phyloP scores from a whole-genome alignment of 495 filamentous ascomycete species.

The Trichodelitschia bisporula region DNA sequence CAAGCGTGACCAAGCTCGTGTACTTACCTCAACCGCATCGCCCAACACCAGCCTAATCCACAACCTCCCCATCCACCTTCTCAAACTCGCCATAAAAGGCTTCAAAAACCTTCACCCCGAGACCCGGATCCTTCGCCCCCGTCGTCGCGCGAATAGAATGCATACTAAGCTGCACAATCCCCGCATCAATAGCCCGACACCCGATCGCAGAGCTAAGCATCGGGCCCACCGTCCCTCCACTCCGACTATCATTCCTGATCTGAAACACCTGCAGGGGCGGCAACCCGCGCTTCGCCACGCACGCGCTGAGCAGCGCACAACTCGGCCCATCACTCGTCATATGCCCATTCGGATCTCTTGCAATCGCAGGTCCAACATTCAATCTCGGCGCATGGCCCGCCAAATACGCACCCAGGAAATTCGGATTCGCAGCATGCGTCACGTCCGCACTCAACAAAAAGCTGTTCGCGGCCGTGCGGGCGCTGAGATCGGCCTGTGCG shows the following conservation, averaged over 20 bases:
- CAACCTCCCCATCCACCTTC: conserved; percentile 66
- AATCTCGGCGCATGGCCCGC: conserved; percentile 63
- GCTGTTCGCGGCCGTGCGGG: conserved; percentile 72
- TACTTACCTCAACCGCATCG: too few species aligned
- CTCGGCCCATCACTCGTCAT: conserved; percentile 77
- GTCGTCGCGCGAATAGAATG: conserved; percentile 83
- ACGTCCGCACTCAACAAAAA: conserved; percentile 90
- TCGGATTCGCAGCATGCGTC: conserved; percentile 84
- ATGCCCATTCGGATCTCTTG: conserved; percentile 73
- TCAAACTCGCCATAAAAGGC: conserved; percentile 79
- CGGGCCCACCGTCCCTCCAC: conserved; percentile 86
- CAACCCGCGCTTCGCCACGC: conserved; percentile 42
- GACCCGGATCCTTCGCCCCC: conserved; percentile 61
- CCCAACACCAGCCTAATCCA: conserved; percentile 17
- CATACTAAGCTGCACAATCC: conserved; percentile 85
- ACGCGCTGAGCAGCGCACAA: conserved; percentile 44
- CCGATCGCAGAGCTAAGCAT: conserved; percentile 66
- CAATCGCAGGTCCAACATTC: conserved; percentile 72
- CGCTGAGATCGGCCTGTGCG: conserved; percentile 29
- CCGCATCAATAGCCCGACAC: conserved; percentile 67
- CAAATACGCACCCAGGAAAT: conserved; percentile 62
- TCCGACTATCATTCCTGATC: conserved; percentile 73
- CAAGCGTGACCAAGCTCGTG: too few species aligned
- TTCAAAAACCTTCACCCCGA: conserved; percentile 73
- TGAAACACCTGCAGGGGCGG: conserved; percentile 69